Base-by-base conservation (phyloP, 805 yeast species). In the Candida koratica region DNA sequence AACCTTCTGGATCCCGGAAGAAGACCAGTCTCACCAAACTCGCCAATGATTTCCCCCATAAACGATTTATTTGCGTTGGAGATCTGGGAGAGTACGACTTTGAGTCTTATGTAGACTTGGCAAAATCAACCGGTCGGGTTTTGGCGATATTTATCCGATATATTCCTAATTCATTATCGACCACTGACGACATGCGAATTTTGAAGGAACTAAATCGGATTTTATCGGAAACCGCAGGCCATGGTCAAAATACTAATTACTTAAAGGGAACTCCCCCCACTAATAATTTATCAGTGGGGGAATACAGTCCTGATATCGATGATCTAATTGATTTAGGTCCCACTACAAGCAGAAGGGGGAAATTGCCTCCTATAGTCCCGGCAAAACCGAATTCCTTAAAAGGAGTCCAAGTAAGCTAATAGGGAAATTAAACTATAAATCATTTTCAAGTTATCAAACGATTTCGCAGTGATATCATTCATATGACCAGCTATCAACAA, bases 51-150 rank as follows among this genome's bases (percentile, higher is more conserved):
- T 90, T 86, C 53, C 87, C 94, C 0, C 42, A 74, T 1, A 79
- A 89, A 45, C 79, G 75, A 49, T 90, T 93, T 54, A 71, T 93
- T 16, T 64, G 95, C 34, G 73, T 93, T 11, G 99, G 99, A 20
- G 99, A 93, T 55, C 82, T 96, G 2, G 97, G 97, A 1, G 98
- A 93, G 53, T 82, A 81, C 45, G 99, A 93, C 61, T 64, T 90
- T 28, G 98, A 94, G 52, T 95, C 97, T 0, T 93, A 93, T 55
- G 70, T 77, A 5, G 81, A 81, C 17, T 61, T 88, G 22, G 84
- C 94, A 0, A 60, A 65, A 25, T 45, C 54, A 20, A 95, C 96
- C 0, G 60, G 66, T 4, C 81, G 77, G 43, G 67, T 93, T 0
- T 44, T 73, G 15, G 94, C 83, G 1, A 85, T 93, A 4, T 89